phyloP scores from a whole-genome alignment of 768 basidiomycete genomes.

The Podaxis mareebaensis region DNA sequence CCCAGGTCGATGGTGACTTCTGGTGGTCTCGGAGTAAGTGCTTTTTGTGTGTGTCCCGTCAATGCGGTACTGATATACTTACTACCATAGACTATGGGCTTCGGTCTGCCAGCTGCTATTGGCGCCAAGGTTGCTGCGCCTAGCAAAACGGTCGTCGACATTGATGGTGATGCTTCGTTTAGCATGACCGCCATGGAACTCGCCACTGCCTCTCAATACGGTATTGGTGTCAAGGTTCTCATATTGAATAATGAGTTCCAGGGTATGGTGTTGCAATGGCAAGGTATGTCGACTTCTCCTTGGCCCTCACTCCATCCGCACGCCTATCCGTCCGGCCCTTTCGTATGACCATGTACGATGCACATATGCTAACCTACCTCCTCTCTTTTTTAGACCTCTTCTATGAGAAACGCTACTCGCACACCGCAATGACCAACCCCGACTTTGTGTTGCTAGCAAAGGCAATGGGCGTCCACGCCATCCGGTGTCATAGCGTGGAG shows the following conservation, averaged over 20 bases:
- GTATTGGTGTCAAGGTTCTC: conserved; percentile 94
- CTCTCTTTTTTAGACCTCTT: conserved; percentile 66
- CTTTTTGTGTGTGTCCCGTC: conserved; percentile 12
- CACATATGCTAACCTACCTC: too few species aligned
- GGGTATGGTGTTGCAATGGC: conserved; percentile 99
- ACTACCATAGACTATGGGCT: conserved; percentile 87
- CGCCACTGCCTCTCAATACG: conserved; percentile 86
- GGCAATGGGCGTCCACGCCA: conserved; percentile 91
- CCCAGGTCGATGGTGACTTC: conserved; percentile 90
- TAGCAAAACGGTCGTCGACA: conserved; percentile 90
- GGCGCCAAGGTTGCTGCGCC: conserved; percentile 98
- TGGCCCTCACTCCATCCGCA: too few species aligned
- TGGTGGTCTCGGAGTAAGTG: conserved; percentile 88
- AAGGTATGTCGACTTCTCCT: conserved; percentile 54
- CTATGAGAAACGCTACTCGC: conserved; percentile 95
- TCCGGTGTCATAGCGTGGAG: conserved; percentile 65
- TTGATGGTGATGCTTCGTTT: conserved; percentile 98
- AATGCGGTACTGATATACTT: conserved; percentile 3
- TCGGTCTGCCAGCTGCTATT: conserved; percentile 90
- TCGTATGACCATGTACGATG: too few species aligned
- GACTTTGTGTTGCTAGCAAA: conserved; percentile 89
- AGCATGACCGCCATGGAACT: conserved; percentile 99
- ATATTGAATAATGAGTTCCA: conserved; percentile 97
- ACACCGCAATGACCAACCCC: conserved; percentile 94
- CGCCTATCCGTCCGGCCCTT: too few species aligned